Evolutionary conservation across 306 rosid genomes (phyloP).

Genomic region (Leucaena leucocephala): DNA sequence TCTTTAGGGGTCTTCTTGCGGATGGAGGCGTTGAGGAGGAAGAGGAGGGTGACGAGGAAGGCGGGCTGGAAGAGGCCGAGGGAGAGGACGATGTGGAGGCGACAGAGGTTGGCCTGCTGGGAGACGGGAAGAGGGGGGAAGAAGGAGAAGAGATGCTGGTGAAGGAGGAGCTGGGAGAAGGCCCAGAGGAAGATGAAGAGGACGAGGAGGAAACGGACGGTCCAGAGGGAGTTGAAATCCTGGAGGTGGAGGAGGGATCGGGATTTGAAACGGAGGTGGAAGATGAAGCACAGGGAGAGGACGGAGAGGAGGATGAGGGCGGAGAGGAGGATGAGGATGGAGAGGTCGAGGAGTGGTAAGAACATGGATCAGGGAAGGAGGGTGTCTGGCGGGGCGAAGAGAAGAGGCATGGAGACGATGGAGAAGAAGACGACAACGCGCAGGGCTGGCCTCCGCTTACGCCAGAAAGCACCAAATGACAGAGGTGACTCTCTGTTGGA

Average conservation of each 20-base stretch:
- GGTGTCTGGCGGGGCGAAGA: too few species aligned
- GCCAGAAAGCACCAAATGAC: background rate
- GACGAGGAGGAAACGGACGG: constrained; percentile 70
- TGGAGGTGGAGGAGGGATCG: constrained; percentile 57
- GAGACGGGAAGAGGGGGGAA: background rate
- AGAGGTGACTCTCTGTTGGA: background rate
- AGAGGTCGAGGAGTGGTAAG: constrained; percentile 43
- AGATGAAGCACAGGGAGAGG: constrained; percentile 63
- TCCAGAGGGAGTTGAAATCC: constrained; percentile 75
- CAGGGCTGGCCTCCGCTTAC: too few species aligned
- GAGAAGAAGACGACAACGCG: too few species aligned
- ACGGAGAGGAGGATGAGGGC: constrained; percentile 58
- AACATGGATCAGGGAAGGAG: constrained; percentile 39
- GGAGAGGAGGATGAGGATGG: constrained; percentile 50
- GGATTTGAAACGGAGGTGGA: constrained; percentile 77
- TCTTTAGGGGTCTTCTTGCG: constrained; percentile 44
- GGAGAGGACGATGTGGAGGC: constrained; percentile 49
- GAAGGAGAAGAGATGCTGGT: constrained; percentile 15
- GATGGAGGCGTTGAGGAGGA: constrained; percentile 65
- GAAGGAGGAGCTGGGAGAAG: constrained; percentile 54
- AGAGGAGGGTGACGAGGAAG: constrained; percentile 66
- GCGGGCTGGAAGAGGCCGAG: constrained; percentile 84
- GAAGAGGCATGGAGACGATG: too few species aligned
- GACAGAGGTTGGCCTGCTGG: constrained; percentile 55
- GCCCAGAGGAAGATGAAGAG: constrained; percentile 65